Base-by-base conservation (phyloP, 345 rosid genomes). In the Reutealis trisperma region DNA sequence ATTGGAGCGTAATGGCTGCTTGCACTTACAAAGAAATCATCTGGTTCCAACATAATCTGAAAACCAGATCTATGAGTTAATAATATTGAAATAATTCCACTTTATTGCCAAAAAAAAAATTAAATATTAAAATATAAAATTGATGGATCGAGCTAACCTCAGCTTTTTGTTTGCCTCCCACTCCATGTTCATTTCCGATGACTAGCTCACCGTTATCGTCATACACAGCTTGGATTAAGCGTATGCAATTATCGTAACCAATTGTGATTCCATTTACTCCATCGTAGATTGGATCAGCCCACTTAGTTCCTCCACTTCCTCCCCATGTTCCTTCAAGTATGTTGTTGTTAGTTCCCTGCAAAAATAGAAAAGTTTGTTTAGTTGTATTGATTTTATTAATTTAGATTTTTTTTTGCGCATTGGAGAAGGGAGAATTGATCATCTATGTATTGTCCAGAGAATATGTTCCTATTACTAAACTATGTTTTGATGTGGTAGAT, bases 1-100 rank as follows among this genome's bases (percentile, higher is more conserved):
- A 92, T 83, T 0, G 91, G 87, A 66, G 85, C 82, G 79, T 82
- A 88, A 78, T 91, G 78, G 14, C 94, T 94, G 59, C 86, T 92
- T 62, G 88, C 85, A 54, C 89, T 81, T 57, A 81, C 77, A 79
- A 91, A 75, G 67, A 71, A 86, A 84, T 94, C 98, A 4, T 90
- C 92, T 41, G 96, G 96, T 64, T 89, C 89, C 63, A 94, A 85
- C 86, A 90, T 90, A 41, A 90, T 87, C 97, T 91, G 87, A 54
- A 60, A 61, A 62, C 32, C n/a, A 37, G 30, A 67, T 42, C 27
- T 8, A 5, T 42, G 45, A 5, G 9, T 42, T 42, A 42, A 42
- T 42, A 42, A 42, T 42, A 42, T 42, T 42, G 1, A 42, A 27
- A 27, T 27, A 27, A 27, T 27, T 0, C 30, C 30, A 27, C 30